Percentiles rank a stretch among this genome's conserved stretches.
phyloP scores from a whole-genome alignment of 257 asterid species.

The Nicotiana noctiflora region DNA sequence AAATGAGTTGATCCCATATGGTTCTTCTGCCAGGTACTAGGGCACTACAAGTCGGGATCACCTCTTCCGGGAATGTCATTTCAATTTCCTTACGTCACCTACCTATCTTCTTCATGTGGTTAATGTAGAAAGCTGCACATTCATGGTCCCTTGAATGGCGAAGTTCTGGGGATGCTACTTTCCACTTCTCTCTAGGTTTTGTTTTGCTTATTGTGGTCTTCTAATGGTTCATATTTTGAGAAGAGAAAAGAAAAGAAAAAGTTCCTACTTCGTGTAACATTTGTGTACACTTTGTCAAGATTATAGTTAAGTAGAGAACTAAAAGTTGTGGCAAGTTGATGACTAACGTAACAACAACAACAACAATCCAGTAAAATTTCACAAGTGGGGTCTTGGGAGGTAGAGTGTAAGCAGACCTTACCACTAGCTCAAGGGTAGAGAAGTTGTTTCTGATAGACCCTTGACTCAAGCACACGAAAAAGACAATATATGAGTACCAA shows the following conservation, averaged over 20 bases:
- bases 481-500: too few species aligned
- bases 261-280: neutral
- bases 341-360: neutral
- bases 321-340: neutral
- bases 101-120: neutral
- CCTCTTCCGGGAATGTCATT: neutral
- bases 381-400: too few species aligned
- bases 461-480: too few species aligned
- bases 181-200: neutral
- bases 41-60: neutral
- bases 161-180: neutral
- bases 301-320: neutral
- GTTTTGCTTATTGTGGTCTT: neutral
- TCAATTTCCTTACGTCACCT: neutral
- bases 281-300: neutral
- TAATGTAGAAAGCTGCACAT: neutral
- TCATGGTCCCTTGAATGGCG: neutral
- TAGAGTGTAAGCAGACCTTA: too few species aligned
- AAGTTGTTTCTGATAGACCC: too few species aligned
- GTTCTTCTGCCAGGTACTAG: neutral
- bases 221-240: neutral
- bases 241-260: too few species aligned
- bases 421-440: too few species aligned
- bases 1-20: neutral
- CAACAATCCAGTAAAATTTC: too few species aligned